These are phyloP conservation scores for Poronia punctata DNA, from an alignment of 495 filamentous ascomycete genomes.

Conservation along the genomic window DNA sequence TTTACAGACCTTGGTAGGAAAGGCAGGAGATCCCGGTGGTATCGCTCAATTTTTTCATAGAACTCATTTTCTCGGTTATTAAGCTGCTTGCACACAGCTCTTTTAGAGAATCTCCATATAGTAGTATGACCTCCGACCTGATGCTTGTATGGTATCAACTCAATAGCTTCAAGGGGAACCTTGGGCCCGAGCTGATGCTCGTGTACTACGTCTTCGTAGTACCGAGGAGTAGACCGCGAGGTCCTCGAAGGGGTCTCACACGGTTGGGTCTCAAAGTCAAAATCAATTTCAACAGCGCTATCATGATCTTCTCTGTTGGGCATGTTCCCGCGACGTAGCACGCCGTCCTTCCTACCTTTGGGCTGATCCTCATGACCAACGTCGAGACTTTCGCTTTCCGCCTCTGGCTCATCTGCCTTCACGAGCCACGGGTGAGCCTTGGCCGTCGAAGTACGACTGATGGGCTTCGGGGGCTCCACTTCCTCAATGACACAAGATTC, in stretches of 20 bases:
- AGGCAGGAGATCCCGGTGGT: slow-evolving; percentile 79
- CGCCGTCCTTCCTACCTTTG: slow-evolving; percentile 24
- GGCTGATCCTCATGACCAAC: slow-evolving; percentile 19
- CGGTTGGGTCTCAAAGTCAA: slow-evolving; percentile 18
- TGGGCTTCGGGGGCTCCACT: slow-evolving; percentile 20
- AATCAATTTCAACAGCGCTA: slow-evolving; percentile 32
- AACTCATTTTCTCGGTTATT: slow-evolving; percentile 98
- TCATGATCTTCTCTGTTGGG: slow-evolving; percentile 27
- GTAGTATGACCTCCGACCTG: slow-evolving; percentile 96
- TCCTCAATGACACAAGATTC: slow-evolving; percentile 16
- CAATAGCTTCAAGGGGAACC: slow-evolving; percentile 79
- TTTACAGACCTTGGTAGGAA: slow-evolving; percentile 82
- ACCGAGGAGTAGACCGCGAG: slow-evolving; percentile 30
- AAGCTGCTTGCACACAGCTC: slow-evolving; percentile 94
- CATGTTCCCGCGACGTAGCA: slow-evolving; percentile 21
- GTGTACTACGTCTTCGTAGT: slow-evolving; percentile 40
- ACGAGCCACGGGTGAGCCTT: slow-evolving; percentile 44
- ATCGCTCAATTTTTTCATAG: slow-evolving; percentile 87
- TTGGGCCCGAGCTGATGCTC: slow-evolving; percentile 42
- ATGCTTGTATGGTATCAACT: slow-evolving; percentile 93
- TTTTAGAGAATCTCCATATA: slow-evolving; percentile 87
- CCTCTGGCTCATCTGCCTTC: slow-evolving; percentile 42
- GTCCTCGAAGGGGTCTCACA: slow-evolving; percentile 28
- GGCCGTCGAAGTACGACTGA: slow-evolving; percentile 15
- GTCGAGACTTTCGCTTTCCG: slow-evolving; percentile 26